Conservation (phyloP, 2,329 filamentous ascomycete species). For the Cladosporium sp. region DNA sequence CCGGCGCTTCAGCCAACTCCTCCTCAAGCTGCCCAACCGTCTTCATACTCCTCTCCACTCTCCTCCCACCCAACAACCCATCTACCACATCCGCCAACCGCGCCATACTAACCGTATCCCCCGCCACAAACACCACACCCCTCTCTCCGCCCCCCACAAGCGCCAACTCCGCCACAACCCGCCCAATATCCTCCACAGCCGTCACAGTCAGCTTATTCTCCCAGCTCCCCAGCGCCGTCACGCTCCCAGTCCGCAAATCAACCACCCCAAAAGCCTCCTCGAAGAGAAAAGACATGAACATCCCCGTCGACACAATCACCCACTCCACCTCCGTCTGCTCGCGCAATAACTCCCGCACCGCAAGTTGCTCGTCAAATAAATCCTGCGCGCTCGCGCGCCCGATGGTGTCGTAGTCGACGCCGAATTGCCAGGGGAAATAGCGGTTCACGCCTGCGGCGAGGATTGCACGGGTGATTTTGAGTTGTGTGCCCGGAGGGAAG, state of each 20-base stretch:
- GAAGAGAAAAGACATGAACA: slow-evolving; percentile 73
- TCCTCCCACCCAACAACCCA: slow-evolving; percentile 39
- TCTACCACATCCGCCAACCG: slow-evolving; percentile 55
- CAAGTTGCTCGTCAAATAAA: slow-evolving; percentile 68
- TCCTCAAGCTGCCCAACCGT: slow-evolving; percentile 47
- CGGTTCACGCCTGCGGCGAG: slow-evolving; percentile 52
- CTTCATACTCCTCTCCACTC: slow-evolving; percentile 56
- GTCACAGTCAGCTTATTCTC: slow-evolving; percentile 65
- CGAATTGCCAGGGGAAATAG: slow-evolving; percentile 74
- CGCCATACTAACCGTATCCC: slow-evolving; percentile 63
- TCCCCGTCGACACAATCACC: slow-evolving; percentile 67
- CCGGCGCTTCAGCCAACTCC: slow-evolving; percentile 52
- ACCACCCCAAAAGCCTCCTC: slow-evolving; percentile 64
- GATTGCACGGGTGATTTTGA: slow-evolving; percentile 56
- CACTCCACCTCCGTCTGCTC: slow-evolving; percentile 44
- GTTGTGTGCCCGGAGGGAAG: slow-evolving; percentile 56
- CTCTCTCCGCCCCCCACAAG: slow-evolving; percentile 42
- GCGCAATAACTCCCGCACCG: slow-evolving; percentile 57
- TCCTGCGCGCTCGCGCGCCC: slow-evolving; percentile 62
- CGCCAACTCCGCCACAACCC: slow-evolving; percentile 59
- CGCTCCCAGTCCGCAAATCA: slow-evolving; percentile 44
- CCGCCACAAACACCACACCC: slow-evolving; percentile 60
- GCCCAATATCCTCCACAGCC: slow-evolving; percentile 64
- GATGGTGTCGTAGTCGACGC: slow-evolving; percentile 69
- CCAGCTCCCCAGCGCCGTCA: slow-evolving; percentile 60